These are phyloP conservation scores for Penicillium fimorum DNA, from an alignment of 495 filamentous ascomycete genomes.

Conservation along the genomic window DNA sequence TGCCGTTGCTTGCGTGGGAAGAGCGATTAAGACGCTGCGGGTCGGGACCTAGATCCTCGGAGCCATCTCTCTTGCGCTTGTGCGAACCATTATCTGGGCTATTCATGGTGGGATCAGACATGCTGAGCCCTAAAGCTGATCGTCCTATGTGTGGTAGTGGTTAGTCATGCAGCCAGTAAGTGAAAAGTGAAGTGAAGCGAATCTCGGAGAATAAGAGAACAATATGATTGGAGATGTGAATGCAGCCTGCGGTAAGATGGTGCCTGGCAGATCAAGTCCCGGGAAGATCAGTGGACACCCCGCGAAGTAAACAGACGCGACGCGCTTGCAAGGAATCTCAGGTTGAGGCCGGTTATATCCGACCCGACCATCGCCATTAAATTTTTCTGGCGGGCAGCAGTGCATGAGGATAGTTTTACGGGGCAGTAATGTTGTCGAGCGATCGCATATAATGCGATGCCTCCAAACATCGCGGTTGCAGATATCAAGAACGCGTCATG, in stretches of 20 bases:
- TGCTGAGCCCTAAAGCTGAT: conserved; percentile 19
- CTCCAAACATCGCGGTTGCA: conserved; percentile 11
- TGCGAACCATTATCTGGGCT: conserved; percentile 38
- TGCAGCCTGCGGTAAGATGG: conserved; percentile 6
- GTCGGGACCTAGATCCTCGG: conserved; percentile 44
- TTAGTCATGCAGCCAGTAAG: conserved; percentile 24
- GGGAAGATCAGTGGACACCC: conserved; percentile 17
- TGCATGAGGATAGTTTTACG: background rate
- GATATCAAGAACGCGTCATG: conserved; percentile 35
- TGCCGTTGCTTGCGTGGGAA: conserved; percentile 48
- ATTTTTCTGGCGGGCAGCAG: background rate
- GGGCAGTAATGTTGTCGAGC: background rate
- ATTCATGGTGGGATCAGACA: conserved; percentile 45
- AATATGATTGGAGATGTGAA: conserved; percentile 7
- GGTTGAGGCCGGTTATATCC: background rate
- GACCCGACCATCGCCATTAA: background rate
- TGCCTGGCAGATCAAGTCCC: conserved; percentile 11
- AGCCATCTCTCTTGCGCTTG: conserved; percentile 49
- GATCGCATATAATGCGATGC: background rate
- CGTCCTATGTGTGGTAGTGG: conserved; percentile 13
- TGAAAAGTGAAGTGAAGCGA: conserved; percentile 11
- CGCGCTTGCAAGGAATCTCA: conserved; percentile 12
- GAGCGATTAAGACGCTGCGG: conserved; percentile 44
- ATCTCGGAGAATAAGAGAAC: conserved; percentile 4
- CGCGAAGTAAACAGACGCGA: conserved; percentile 25